Evolutionary conservation across 2,329 filamentous ascomycete species (phyloP), one percentile per base, ranked within the genome.

Genomic region (Sclerotinia nivalis): DNA sequence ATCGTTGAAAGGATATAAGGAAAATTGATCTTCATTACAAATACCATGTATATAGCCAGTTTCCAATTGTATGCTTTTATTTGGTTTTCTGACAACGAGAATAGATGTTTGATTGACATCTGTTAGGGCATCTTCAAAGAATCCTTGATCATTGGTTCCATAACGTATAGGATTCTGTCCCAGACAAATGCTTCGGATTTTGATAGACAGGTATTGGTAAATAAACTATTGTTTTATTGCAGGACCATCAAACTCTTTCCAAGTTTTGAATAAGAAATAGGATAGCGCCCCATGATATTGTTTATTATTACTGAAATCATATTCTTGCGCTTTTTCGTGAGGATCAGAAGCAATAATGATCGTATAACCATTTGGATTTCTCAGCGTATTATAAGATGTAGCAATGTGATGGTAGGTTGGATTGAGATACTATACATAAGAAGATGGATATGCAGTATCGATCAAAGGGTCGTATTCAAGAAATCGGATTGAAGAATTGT

Each of bases 271-370:
- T 56, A 56, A 34, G 34, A 56, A 56, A 28, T 56, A 56, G 22
- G 54, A 56, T 15, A 56, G 34, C n/a, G 25, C 54, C 34, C 54
- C 54, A 56, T 56, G 34, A 34, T 13, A 15, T 34, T 28, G 22
- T 34, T 18, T 9, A 18, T 56, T 34, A 1, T 45, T 45, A 45
- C 43, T 45, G 25, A 22, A 52, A 22, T 13, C 12, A 31, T 31
- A 2, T 31, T 45, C 47, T 52, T 49, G 25, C 25, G 61, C 47
- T 7, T 50, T 13, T 37, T 66, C 25, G 43, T 68, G 50, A 59
- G 65, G 65, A 59, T 52, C 65, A 31, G 50, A 59, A 47, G 65
- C 65, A 47, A 37, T 25, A 52, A 68, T n/a, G 34, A 68, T 68
- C 9, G 37, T 28, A 22, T 59, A 68, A 12, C 54, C 40, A 45